Conservation (phyloP, 2,329 filamentous ascomycete genomes). For the Colletotrichum incanum region DNA sequence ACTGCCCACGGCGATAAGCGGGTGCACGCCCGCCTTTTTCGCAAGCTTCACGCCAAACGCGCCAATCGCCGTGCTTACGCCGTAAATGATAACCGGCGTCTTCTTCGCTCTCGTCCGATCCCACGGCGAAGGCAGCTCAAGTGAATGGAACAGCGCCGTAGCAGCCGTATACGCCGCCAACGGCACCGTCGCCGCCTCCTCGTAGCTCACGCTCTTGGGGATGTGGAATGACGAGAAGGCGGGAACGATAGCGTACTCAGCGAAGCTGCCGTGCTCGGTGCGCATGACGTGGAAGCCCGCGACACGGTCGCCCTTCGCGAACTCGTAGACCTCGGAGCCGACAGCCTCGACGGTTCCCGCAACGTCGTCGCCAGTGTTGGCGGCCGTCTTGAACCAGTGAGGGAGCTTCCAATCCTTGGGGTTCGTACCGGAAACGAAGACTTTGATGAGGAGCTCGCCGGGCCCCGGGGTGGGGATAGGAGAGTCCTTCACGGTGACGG, state of each 20-base stretch:
- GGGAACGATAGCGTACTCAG: slow-evolving; percentile 73
- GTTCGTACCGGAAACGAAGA: slow-evolving; percentile 46
- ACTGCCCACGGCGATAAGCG: slow-evolving; percentile 72
- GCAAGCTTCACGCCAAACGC: slow-evolving; percentile 71
- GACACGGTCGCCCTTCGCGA: slow-evolving; percentile 60
- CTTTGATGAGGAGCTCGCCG: slow-evolving; percentile 46
- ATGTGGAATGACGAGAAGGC: slow-evolving; percentile 71
- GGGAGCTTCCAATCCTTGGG: slow-evolving; percentile 51
- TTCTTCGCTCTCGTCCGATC: slow-evolving; percentile 43
- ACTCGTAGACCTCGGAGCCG: slow-evolving; percentile 43
- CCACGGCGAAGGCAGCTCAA: slow-evolving; percentile 66
- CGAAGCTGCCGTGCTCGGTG: slow-evolving; percentile 67
- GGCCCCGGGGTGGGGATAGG: slow-evolving; percentile 42
- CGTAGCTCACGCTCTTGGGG: slow-evolving; percentile 63
- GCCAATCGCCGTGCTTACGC: slow-evolving; percentile 67
- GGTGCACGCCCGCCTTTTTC: slow-evolving; percentile 65
- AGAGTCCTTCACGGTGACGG: slow-evolving; percentile 39
- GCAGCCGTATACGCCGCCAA: slow-evolving; percentile 70
- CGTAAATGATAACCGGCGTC: slow-evolving; percentile 60
- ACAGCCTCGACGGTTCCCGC: slow-evolving; percentile 46
- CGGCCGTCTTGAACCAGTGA: background rate
- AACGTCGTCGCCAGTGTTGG: slow-evolving; percentile 48
- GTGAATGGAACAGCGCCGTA: slow-evolving; percentile 63
- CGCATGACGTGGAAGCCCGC: slow-evolving; percentile 68
- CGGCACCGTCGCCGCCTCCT: slow-evolving; percentile 72